Percentiles rank a stretch among this genome's conserved stretches.
These are phyloP conservation scores for Penicillium janthinellum DNA, from an alignment of 2,329 filamentous ascomycete genomes.

Conservation along the genomic window DNA sequence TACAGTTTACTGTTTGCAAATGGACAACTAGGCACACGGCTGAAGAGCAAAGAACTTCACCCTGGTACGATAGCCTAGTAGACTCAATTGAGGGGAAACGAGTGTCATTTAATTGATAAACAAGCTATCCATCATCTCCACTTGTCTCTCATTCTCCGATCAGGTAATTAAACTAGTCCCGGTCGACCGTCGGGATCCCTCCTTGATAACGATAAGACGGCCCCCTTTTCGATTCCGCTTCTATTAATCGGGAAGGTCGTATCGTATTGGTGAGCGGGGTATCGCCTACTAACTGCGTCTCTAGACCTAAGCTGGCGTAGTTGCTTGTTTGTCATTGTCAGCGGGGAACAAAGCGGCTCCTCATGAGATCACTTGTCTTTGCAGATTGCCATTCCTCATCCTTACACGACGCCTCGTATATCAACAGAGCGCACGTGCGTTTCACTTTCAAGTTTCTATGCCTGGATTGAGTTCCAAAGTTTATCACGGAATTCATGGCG, in stretches of 20 bases:
- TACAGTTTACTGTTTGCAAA: neutral
- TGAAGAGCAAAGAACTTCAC: no score
- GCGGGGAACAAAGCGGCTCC: neutral
- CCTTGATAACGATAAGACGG: conserved; percentile 1
- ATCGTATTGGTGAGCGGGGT: neutral
- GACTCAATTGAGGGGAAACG: neutral
- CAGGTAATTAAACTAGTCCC: neutral
- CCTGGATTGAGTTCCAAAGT: neutral
- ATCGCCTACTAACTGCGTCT: neutral
- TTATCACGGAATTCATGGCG: no score
- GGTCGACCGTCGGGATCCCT: neutral
- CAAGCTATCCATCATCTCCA: conserved; percentile 1
- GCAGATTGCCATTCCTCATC: no score
- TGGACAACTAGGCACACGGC: no score
- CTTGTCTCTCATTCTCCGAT: neutral
- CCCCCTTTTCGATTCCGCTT: neutral
- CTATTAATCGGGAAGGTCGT: conserved; percentile 1
- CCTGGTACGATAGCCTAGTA: neutral
- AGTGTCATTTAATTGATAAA: neutral
- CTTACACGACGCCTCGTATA: neutral
- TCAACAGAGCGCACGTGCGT: neutral
- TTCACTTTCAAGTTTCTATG: neutral
- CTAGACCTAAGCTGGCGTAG: neutral
- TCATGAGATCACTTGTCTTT: neutral
- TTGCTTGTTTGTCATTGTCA: neutral